These are phyloP conservation scores for Aspergillus sparsus DNA, from an alignment of 495 filamentous ascomycete genomes.

Conservation along the genomic window DNA sequence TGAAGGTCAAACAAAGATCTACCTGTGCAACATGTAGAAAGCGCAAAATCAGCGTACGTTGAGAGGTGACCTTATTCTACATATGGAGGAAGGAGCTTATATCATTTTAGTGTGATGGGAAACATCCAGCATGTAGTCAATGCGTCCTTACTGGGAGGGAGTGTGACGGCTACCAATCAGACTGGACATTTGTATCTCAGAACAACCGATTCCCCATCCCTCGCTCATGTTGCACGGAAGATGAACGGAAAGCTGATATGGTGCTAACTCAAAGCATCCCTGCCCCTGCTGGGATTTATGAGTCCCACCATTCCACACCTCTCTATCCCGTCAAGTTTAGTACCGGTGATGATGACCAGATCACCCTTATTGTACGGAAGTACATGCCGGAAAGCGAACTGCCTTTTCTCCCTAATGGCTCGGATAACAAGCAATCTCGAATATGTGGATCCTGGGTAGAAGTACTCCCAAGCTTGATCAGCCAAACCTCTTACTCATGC, in stretches of 20 bases:
- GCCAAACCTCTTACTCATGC: slow-evolving; percentile 1
- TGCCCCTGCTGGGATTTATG: background rate
- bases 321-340: background rate
- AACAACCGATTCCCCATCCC: background rate
- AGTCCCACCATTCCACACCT: background rate
- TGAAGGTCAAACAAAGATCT: slow-evolving; percentile 28
- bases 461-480: slow-evolving; percentile 32
- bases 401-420: background rate
- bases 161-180: slow-evolving; percentile 24
- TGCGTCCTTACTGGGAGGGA: slow-evolving; percentile 22
- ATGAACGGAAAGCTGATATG: no score
- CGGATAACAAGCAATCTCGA: slow-evolving; percentile 23
- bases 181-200: slow-evolving; percentile 26
- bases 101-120: slow-evolving; percentile 28
- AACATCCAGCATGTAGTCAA: slow-evolving; percentile 27
- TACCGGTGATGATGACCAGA: background rate
- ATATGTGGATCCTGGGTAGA: slow-evolving; percentile 45
- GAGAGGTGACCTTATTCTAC: background rate
- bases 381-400: slow-evolving; percentile 20
- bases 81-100: background rate
- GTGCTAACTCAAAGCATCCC: background rate
- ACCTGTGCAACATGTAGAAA: slow-evolving; percentile 30
- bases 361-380: slow-evolving; percentile 13
- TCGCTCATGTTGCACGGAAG: no score
- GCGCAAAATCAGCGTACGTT: slow-evolving; percentile 29